A percentile compares a stretch with the other conserved stretches of the same genome.
Conservation (phyloP, 1,284 basidiomycete genomes). For the Rhizoctonia solani region DNA sequence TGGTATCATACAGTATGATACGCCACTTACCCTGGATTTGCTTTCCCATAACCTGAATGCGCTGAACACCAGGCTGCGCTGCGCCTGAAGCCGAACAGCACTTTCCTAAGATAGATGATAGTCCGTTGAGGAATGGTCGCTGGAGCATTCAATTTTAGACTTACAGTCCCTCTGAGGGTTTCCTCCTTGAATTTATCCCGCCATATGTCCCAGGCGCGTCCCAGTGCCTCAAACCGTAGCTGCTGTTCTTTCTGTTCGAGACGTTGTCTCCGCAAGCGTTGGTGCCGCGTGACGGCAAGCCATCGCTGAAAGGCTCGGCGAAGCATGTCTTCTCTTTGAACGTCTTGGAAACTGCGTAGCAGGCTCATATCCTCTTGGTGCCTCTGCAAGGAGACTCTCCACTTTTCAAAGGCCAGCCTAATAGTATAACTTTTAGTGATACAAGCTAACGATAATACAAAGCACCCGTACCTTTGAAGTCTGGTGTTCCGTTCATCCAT, state of each 20-base stretch:
- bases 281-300: conserved; percentile 61
- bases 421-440: not conserved
- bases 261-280: conserved; percentile 61
- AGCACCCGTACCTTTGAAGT: conserved; percentile 59
- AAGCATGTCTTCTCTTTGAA: conserved; percentile 73
- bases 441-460: not conserved
- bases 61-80: conserved; percentile 62
- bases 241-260: conserved; percentile 64
- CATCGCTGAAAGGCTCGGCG: conserved; percentile 71
- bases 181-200: conserved; percentile 66
- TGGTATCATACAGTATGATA: conserved; percentile 15
- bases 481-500: conserved; percentile 55
- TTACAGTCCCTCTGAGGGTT: conserved; percentile 64
- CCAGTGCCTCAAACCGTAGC: conserved; percentile 55
- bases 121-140: not conserved
- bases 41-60: conserved; percentile 73
- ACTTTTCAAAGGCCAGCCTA: conserved; percentile 65
- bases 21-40: conserved; percentile 62
- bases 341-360: conserved; percentile 77
- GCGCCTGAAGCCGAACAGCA: conserved; percentile 59
- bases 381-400: conserved; percentile 62
- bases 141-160: conserved; percentile 40
- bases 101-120: conserved; percentile 56
- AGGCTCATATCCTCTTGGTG: conserved; percentile 71
- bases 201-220: conserved; percentile 74